These are phyloP conservation scores for Drosera capensis DNA, from an alignment of 148 eudicot genomes.

Conservation along the genomic window DNA sequence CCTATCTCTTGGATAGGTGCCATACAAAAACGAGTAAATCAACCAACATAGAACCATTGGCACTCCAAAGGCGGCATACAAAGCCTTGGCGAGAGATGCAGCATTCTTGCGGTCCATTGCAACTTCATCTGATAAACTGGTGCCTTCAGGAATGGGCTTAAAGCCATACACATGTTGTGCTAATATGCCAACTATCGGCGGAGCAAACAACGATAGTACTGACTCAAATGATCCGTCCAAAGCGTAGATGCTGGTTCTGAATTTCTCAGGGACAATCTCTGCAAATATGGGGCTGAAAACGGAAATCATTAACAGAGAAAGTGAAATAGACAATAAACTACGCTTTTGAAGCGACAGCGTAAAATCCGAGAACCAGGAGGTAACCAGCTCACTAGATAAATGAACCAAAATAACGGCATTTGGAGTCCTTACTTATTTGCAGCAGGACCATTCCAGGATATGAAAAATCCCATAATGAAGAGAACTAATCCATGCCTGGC, in stretches of 20 bases:
- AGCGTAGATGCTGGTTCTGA: conserved; percentile 77
- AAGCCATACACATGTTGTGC: conserved; percentile 72
- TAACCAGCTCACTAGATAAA: neutral
- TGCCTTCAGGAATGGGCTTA: conserved; percentile 45
- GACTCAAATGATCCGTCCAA: conserved; percentile 84
- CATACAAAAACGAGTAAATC: conserved; percentile 65
- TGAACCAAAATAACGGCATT: neutral
- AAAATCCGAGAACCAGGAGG: neutral
- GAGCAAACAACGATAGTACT: conserved; percentile 73
- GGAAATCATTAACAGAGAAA: conserved; percentile 8
- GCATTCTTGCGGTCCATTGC: conserved; percentile 67
- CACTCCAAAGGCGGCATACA: conserved; percentile 44
- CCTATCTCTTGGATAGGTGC: conserved; percentile 68
- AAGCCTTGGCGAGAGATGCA: conserved; percentile 60
- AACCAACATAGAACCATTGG: conserved; percentile 63
- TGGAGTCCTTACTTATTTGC: conserved; percentile 64
- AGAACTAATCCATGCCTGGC: conserved; percentile 38
- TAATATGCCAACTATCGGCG: conserved; percentile 64
- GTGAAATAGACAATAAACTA: too few species aligned
- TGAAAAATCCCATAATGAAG: conserved; percentile 61
- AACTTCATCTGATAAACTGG: conserved; percentile 30
- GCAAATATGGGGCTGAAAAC: conserved; percentile 87
- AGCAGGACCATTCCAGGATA: conserved; percentile 90
- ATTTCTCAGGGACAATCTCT: conserved; percentile 84
- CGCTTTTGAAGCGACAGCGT: too few species aligned